Evolutionary conservation across 2,329 filamentous ascomycete genomes (phyloP), one percentile per base, ranked within the genome.

Genomic region (Phyllosticta paracitricarpa): DNA sequence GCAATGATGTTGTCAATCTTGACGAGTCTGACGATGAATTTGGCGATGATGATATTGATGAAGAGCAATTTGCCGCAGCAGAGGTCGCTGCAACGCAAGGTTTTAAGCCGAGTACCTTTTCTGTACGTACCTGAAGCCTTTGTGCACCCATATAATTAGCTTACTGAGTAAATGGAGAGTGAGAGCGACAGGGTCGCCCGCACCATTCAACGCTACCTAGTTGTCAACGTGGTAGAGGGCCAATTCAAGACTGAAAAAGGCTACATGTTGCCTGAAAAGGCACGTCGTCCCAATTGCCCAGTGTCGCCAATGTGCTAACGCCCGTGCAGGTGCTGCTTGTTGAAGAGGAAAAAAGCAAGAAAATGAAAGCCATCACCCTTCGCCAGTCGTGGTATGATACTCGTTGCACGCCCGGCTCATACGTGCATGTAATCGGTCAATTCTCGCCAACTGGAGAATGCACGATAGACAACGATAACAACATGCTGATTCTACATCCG

Each of bases 401-500:
- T 6, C 84, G 88, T 30, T 90, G 88, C 51, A 86, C 84, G 40
- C 79, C 83, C 53, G 87, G 88, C 33, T 85, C 89, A 0, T 93
- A 89, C 70, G 86, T 97, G 51, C 92, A 99, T 71, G 79, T 99
- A 62, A 90, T 95, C 65, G 92, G 92, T 30, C 76, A 83, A 3
- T 96, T 95, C 68, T 82, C 87, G 62, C 66, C 75, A 0, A 80
- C 77, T 17, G 89, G 89, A 1, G 84, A 87, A 71, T 96, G 92
- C 71, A 77, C 95, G 55, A 82, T 97, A 64, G 89, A 96, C 70
- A 91, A 97, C 71, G 80, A 82, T 2, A 81, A 87, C 57, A 91
- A 92, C 68, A 88, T 97, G 73, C 78, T 99, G 57, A 91, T 99
- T 62, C 77, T 99, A 14, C 92, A 99, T 69, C 94, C 94, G 0